Evolutionary conservation across 768 basidiomycete genomes (phyloP), one percentile per base, ranked within the genome.

Genomic region (Leucosporidium scottii): DNA sequence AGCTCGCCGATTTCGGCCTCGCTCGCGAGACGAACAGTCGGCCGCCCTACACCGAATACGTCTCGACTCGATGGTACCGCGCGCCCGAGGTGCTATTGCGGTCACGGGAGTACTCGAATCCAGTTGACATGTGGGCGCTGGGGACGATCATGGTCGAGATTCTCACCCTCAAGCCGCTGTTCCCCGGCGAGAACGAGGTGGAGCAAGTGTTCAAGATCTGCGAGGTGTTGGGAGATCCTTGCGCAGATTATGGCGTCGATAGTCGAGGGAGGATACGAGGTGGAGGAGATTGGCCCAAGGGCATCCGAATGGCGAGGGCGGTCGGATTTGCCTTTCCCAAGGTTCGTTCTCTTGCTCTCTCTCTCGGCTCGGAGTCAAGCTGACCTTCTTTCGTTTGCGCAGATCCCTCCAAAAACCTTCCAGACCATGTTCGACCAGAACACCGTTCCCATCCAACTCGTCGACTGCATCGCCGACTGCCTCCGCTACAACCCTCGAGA

Each of bases 41-140:
- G 64, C 96, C 96, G 1, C 96, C 96, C 0, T 99, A 97, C 77
- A 98, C 96, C 31, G 96, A 98, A 81, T 98, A 99, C 76, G 96
- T 99, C 49, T 90, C 93, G 27, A 99, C 96, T n/a, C 84, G 96
- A 50, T 99, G 96, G 96, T 99, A 99, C 79, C 90, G 96, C 66
- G 96, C 96, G 0, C 96, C 96, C 21, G 96, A 99, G 78, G 93
- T 99, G 23, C 82, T 99, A 36, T 83, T 99, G 50, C 83, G 91
- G 68, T 91, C 90, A 75, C 84, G 86, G 65, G 89, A 97, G 78
- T 99, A 99, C 76, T 93, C 91, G 15, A 90, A 89, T 75, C 93
- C 96, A 6, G 94, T 99, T 30, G 96, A 99, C 75, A 92, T 98
- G 90, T 99, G 96, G 96, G 96, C 96, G 4, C 81, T 99, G 62